Evolutionary conservation across 208 protist species (phyloP).

Genomic region (Leishmania martiniquensis): DNA sequence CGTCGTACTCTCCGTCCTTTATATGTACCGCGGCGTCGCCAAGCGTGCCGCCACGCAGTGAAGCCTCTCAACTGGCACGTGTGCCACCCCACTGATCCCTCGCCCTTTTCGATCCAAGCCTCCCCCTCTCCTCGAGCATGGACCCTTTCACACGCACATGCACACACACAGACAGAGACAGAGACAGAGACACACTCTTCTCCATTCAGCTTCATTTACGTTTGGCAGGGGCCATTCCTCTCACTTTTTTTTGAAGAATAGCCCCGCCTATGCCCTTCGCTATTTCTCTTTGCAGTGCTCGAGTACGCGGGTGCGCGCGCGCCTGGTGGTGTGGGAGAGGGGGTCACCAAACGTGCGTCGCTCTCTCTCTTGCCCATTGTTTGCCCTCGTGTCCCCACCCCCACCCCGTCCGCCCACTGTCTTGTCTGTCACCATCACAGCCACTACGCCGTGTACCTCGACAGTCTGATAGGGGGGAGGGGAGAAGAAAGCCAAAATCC

Average conservation of each 20-base stretch:
- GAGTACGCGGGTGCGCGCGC: neutral
- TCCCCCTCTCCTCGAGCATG: neutral
- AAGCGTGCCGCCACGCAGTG: neutral
- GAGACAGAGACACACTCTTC: no score
- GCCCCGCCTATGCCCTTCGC: neutral
- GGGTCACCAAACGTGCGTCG: neutral
- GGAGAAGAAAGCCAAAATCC: no score
- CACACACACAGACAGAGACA: neutral
- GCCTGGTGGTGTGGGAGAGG: neutral
- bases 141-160: neutral
- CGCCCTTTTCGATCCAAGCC: neutral
- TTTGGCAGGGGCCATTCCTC: no score
- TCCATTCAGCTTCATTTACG: no score
- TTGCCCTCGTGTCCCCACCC: no score
- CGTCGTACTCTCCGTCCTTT: slow-evolving; percentile 5
- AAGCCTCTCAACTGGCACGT: neutral
- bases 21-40: neutral
- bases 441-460: no score
- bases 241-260: neutral
- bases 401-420: no score
- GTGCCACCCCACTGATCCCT: neutral
- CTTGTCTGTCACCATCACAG: no score
- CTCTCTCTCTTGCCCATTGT: neutral
- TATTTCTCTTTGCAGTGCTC: neutral
- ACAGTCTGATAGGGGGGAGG: no score